A percentile compares a stretch with the other conserved stretches of the same genome.
Conservation (phyloP, 179 eudicot genomes). For the Amaranthus tricolor region DNA sequence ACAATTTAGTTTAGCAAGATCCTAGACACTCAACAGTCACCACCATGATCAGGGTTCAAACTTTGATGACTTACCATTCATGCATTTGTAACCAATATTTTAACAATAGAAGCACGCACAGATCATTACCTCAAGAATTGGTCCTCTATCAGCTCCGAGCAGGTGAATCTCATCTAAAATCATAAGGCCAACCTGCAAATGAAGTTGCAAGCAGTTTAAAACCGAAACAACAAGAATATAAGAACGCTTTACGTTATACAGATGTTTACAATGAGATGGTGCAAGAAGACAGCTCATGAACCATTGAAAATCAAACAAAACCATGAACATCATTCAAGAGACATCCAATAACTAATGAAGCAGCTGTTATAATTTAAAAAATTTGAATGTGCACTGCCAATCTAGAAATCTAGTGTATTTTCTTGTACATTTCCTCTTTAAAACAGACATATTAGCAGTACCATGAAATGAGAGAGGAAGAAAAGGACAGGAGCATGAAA, state of each 20-base stretch:
- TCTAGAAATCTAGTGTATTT: neutral
- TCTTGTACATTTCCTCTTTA: neutral
- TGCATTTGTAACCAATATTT: neutral
- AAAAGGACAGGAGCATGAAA: neutral
- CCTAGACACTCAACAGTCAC: neutral
- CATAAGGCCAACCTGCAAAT: constrained; percentile 87
- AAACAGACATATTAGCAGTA: neutral
- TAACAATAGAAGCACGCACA: neutral
- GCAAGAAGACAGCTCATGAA: neutral
- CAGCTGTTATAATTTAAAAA: neutral
- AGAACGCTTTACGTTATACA: neutral
- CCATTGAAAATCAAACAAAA: neutral
- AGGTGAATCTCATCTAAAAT: constrained; percentile 98
- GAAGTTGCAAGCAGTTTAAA: constrained; percentile 20
- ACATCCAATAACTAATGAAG: neutral
- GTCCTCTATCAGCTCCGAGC: constrained; percentile 99
- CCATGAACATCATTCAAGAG: no score
- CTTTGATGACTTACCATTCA: constrained; percentile 1
- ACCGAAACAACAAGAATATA: constrained; percentile 5
- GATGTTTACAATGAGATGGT: neutral
- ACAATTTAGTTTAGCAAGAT: neutral
- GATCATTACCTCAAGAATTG: constrained; percentile 86
- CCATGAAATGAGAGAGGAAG: neutral
- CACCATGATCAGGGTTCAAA: neutral
- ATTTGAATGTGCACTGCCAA: neutral